phyloP scores from a whole-genome alignment of 345 rosid species.

The Pugionium dolabratum region DNA sequence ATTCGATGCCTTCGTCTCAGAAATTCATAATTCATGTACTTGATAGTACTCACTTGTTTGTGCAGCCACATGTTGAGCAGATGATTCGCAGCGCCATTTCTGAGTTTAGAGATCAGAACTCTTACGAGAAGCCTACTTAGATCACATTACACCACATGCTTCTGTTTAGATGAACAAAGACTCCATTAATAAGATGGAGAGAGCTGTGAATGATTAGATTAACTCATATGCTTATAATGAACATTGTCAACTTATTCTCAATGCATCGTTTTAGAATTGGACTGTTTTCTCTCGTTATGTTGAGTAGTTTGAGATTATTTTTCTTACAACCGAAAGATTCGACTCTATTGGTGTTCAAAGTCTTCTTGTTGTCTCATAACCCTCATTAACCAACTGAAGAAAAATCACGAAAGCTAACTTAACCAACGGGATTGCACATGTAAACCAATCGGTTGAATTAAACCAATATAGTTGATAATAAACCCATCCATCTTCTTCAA shows the following conservation, averaged over 20 bases:
- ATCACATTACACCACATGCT: background rate
- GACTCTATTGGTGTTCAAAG: conserved; percentile 3
- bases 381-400: background rate
- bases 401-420: background rate
- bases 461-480: conserved; percentile 28
- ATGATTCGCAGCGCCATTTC: conserved; percentile 73
- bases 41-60: conserved; percentile 74
- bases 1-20: conserved; percentile 66
- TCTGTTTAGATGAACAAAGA: conserved; percentile 2
- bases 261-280: background rate
- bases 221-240: background rate
- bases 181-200: background rate
- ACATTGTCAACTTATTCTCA: background rate
- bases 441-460: conserved; percentile 28
- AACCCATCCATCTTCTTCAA: conserved; percentile 29
- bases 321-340: background rate
- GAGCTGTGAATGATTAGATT: background rate
- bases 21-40: conserved; percentile 76
- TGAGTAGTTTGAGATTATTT: background rate
- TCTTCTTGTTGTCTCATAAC: background rate
- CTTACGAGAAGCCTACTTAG: conserved; percentile 78
- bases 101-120: conserved; percentile 83
- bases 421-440: background rate
- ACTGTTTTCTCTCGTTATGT: background rate
- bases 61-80: conserved; percentile 65